Base-by-base conservation (phyloP, 208 protist genomes). In the Vickermania ingenoplastis region DNA sequence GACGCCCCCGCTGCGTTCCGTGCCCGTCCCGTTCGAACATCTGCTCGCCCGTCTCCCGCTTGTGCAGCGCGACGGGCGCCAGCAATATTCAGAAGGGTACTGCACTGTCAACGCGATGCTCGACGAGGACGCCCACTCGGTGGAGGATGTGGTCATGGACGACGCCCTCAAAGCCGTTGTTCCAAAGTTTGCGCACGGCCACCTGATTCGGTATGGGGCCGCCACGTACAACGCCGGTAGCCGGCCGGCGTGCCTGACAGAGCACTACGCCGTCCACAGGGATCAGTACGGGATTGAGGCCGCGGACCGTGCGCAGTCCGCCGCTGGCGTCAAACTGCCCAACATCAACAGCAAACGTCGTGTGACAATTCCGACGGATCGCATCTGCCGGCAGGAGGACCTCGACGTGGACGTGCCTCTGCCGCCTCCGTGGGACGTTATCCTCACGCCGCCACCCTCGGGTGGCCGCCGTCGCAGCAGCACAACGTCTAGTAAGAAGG, bases 201-300 rank as follows among this genome's bases (percentile, higher is more conserved):
- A 61, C 4, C 66, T 79, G 24, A 73, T 93, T 22, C 77, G 86
- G 7, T 93, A 91, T 62, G 83, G 81, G 21, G 62, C 71, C 36
- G 75, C 75, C n/a, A 81, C 82, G 23, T 93, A 93, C 72, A 93
- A 93, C 62, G 67, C 89, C 2, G 86, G 86, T 27, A 86, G 78
- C 0, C 65, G 62, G 51, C 63, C 58, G 22, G 72, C 66, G 14
- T 71, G 56, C 2, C 70, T 93, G 25, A 69, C 74, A 2, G 45
- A 57, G 3, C 86, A 93, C 67, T 89, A 89, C 53, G 61, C 88
- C 0, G 68, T 55, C 41, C 72, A 87, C 36, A 72, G 86, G n/a
- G 79, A 89, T 49, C 63, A 62, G 50, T 93, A 92, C 66, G 86
- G 70, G 14, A 53, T 88, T 22, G 69, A 71, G 21, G 72, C 67